Evolutionary conservation across 306 rosid species (phyloP).

Genomic region (Pyrus betulifolia): DNA sequence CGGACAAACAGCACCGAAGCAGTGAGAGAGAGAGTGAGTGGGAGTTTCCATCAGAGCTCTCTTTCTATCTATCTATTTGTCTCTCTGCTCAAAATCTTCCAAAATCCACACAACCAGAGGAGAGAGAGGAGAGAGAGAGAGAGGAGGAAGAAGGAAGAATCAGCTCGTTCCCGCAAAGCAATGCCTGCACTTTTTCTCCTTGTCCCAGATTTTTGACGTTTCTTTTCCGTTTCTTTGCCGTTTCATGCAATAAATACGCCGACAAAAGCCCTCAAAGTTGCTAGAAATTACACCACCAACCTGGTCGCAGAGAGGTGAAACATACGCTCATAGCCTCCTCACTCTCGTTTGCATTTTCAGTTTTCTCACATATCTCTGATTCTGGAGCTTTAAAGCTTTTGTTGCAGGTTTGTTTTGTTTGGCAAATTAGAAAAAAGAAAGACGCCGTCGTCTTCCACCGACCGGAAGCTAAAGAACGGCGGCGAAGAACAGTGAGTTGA

Average conservation of each 20-base stretch:
- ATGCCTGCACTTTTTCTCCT: slow-evolving; percentile 32
- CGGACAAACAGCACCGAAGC: slow-evolving; percentile 41
- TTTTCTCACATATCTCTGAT: neutral
- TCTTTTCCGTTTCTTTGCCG: slow-evolving; percentile 7
- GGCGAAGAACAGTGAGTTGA: slow-evolving; percentile 2
- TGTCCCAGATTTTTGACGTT: slow-evolving; percentile 8
- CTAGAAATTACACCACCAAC: neutral
- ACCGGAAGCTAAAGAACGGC: neutral
- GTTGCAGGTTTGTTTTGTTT: neutral
- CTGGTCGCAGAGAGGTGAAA: neutral
- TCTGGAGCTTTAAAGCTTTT: neutral
- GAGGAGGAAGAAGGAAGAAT: slow-evolving; percentile 8
- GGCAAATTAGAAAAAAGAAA: neutral
- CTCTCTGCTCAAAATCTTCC: slow-evolving; percentile 15
- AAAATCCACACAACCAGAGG: neutral
- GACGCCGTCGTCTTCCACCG: neutral
- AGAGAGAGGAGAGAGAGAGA: neutral
- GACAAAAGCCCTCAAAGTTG: neutral
- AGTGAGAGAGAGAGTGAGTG: slow-evolving; percentile 15
- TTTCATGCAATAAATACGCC: slow-evolving; percentile 9
- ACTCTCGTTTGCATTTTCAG: neutral
- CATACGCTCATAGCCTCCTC: neutral
- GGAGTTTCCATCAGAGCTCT: neutral
- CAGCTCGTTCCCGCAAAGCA: slow-evolving; percentile 52
- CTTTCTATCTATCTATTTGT: neutral